phyloP scores from a whole-genome alignment of 495 filamentous ascomycete species.

The Polyplosphaeria fusca region DNA sequence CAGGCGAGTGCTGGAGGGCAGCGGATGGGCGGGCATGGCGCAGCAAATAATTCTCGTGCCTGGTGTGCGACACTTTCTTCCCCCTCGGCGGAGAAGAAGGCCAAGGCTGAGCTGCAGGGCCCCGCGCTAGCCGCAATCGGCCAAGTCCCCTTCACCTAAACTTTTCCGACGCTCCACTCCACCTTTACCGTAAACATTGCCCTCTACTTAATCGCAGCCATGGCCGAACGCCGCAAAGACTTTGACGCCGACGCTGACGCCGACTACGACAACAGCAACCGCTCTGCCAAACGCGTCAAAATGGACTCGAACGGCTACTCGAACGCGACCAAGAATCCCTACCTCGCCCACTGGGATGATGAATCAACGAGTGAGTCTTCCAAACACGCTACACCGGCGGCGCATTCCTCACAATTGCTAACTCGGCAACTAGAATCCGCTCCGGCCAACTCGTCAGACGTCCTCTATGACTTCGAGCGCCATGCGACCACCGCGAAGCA shows the following conservation, averaged over 20 bases:
- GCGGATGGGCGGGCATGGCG: neutral
- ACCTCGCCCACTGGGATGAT: slow-evolving; percentile 86
- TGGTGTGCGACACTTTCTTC: no score
- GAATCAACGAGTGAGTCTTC: slow-evolving; percentile 42
- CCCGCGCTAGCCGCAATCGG: no score
- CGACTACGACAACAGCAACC: slow-evolving; percentile 37
- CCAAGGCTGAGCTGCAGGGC: no score
- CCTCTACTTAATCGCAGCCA: no score
- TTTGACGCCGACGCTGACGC: slow-evolving; percentile 23
- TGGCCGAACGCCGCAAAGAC: slow-evolving; percentile 41
- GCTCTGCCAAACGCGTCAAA: slow-evolving; percentile 46
- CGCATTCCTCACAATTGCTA: neutral
- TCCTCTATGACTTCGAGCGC: slow-evolving; percentile 64
- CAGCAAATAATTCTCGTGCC: no score
- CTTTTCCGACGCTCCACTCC: no score
- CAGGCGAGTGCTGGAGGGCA: neutral
- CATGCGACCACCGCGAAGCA: slow-evolving; percentile 77
- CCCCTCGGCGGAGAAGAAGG: no score
- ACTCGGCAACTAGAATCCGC: slow-evolving; percentile 43
- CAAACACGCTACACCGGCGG: neutral
- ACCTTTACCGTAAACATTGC: no score
- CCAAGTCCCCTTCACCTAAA: no score
- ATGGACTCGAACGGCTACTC: slow-evolving; percentile 51
- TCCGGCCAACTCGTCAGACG: slow-evolving; percentile 37
- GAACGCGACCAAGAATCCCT: slow-evolving; percentile 67